phyloP scores from a whole-genome alignment of 352 stramenopile genomes.

The Thalassiosira ordinaria region DNA sequence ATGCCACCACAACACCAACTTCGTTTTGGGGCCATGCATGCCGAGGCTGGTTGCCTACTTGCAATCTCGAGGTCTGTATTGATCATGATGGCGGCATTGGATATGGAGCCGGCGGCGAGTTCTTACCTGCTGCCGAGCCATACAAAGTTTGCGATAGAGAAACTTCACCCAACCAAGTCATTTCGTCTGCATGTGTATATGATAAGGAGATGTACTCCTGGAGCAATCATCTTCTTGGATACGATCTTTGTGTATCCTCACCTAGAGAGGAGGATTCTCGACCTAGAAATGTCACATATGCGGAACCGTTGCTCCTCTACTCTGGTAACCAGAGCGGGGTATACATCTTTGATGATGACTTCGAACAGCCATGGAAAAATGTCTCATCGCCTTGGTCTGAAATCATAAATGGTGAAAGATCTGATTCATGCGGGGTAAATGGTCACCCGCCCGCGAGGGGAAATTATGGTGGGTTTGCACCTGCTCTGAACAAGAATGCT shows the following conservation, averaged over 20 bases:
- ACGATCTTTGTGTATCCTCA: conserved; percentile 48
- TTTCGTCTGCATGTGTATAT: conserved; percentile 44
- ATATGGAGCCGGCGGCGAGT: conserved; percentile 3
- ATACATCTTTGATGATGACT: conserved; percentile 56
- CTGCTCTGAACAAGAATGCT: conserved; percentile 34
- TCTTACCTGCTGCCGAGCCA: conserved; percentile 36
- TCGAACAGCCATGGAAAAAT: conserved; percentile 30
- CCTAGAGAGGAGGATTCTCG: conserved; percentile 36
- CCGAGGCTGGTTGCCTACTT: conserved; percentile 39
- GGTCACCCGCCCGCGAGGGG: conserved; percentile 23
- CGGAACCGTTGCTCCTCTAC: conserved; percentile 33
- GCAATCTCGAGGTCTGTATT: conserved; percentile 41
- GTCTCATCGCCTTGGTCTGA: conserved; percentile 38
- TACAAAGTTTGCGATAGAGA: conserved; percentile 44
- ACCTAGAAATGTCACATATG: conserved; percentile 18
- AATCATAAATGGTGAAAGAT: conserved; percentile 52
- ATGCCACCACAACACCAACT: conserved; percentile 22
- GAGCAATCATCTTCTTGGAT: conserved; percentile 35
- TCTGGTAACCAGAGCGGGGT: conserved; percentile 27
- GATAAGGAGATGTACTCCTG: conserved; percentile 48
- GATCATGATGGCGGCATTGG: conserved; percentile 26
- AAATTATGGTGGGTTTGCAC: conserved; percentile 23
- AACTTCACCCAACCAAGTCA: conserved; percentile 32
- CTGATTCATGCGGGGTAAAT: conserved; percentile 43
- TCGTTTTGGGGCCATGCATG: conserved; percentile 42